A percentile compares a stretch with the other conserved stretches of the same genome.
phyloP scores from a whole-genome alignment of 1,139 yeast species.

The Diutina rugosa region DNA sequence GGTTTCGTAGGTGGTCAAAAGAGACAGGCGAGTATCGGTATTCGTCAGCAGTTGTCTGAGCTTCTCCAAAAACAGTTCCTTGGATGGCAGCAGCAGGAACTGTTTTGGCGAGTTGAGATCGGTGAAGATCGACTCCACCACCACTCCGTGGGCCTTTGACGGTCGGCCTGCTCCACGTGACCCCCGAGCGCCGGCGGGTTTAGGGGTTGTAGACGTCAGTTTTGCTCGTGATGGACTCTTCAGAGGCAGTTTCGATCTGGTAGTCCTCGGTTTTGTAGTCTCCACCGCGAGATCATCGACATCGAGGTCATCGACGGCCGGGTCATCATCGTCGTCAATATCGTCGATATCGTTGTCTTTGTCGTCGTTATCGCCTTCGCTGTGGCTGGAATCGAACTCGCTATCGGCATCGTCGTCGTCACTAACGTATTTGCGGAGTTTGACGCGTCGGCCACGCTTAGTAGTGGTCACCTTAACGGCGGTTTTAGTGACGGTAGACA shows the following conservation, averaged over 20 bases:
- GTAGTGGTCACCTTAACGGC: background rate
- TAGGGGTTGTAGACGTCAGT: too few species aligned
- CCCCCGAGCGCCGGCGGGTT: too few species aligned
- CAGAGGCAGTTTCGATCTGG: too few species aligned
- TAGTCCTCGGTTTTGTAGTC: background rate
- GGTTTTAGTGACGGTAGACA: background rate
- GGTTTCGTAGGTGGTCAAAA: background rate
- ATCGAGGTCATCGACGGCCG: background rate
- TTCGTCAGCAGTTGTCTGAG: background rate
- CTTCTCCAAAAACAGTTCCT: background rate
- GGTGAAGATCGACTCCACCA: background rate
- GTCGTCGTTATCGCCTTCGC: slow-evolving; percentile 5
- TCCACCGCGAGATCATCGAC: background rate
- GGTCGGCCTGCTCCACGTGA: background rate
- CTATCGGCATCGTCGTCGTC: background rate
- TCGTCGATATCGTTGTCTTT: slow-evolving; percentile 1
- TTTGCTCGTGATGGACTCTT: too few species aligned
- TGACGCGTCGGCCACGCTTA: slow-evolving; percentile 3
- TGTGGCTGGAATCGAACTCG: background rate
- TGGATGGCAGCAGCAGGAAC: background rate
- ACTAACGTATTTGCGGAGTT: background rate
- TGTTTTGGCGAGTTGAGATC: background rate
- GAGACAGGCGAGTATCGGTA: background rate
- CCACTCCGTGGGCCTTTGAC: background rate
- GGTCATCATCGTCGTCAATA: background rate